Evolutionary conservation across 257 asterid species (phyloP).

Genomic region (Anisodus acutangulus): DNA sequence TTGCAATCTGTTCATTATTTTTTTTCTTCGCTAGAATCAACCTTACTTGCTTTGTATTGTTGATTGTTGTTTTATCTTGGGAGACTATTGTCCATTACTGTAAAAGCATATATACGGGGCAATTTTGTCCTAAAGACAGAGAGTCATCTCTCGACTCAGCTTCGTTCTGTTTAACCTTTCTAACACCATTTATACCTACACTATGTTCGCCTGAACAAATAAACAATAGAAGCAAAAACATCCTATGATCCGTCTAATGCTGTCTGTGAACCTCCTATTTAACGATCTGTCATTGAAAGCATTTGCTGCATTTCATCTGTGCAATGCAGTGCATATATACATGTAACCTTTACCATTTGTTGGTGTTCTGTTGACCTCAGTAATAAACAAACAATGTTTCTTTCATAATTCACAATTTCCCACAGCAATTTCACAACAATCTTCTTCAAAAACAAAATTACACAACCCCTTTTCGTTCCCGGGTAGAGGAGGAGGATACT

Average conservation of each 20-base stretch:
- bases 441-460: background rate
- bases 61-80: too few relatives aligned
- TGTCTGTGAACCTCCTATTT: background rate
- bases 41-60: too few relatives aligned
- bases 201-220: background rate
- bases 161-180: too few relatives aligned
- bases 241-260: background rate
- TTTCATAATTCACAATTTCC: constrained; percentile 4
- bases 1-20: too few relatives aligned
- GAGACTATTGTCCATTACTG: too few relatives aligned
- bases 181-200: too few relatives aligned
- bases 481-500: background rate
- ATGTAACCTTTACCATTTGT: background rate
- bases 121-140: too few relatives aligned
- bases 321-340: background rate
- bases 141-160: too few relatives aligned
- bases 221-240: background rate
- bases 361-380: background rate
- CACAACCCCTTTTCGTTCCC: background rate
- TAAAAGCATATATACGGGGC: too few relatives aligned
- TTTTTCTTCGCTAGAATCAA: too few relatives aligned
- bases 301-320: background rate
- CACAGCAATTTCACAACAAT: background rate
- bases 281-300: background rate
- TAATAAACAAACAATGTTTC: background rate